Conservation (phyloP, 257 asterid genomes). For the Schizonepeta tenuifolia region DNA sequence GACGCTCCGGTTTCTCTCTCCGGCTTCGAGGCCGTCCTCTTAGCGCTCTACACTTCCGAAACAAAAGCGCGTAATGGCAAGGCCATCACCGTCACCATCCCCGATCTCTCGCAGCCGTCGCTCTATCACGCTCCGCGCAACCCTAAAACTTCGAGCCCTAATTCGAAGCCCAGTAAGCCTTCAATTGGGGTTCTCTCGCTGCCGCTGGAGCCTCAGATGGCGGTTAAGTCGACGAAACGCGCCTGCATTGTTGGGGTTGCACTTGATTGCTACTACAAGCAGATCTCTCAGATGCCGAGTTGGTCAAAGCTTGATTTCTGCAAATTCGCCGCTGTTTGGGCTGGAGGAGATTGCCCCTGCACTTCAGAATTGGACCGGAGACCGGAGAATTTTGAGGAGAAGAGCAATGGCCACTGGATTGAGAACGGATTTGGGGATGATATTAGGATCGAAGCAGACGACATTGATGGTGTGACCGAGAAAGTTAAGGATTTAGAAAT, state of each 20-base stretch:
- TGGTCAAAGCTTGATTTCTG: slow-evolving; percentile 93
- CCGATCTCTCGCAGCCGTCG: slow-evolving; percentile 92
- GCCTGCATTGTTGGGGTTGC: slow-evolving; percentile 90
- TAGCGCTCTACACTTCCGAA: slow-evolving; percentile 74
- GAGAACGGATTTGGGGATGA: slow-evolving; percentile 42
- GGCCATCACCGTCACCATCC: slow-evolving; percentile 65
- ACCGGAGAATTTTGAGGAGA: slow-evolving; percentile 36
- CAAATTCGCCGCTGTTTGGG: slow-evolving; percentile 69
- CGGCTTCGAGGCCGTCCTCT: slow-evolving; percentile 90
- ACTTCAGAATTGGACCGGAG: slow-evolving; percentile 58
- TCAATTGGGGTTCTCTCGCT: slow-evolving; percentile 66
- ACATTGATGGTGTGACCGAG: slow-evolving; percentile 47
- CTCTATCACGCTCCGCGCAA: slow-evolving; percentile 78
- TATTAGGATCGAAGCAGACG: slow-evolving; percentile 41
- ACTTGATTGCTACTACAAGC: slow-evolving; percentile 80
- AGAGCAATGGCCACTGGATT: slow-evolving; percentile 25
- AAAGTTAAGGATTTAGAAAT: slow-evolving; percentile 38
- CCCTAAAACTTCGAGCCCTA: slow-evolving; percentile 50
- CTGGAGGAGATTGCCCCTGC: slow-evolving; percentile 83
- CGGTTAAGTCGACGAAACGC: slow-evolving; percentile 89
- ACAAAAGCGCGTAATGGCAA: slow-evolving; percentile 79
- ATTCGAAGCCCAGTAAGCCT: slow-evolving; percentile 35
- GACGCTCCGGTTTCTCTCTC: slow-evolving; percentile 52
- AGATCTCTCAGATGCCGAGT: slow-evolving; percentile 87
- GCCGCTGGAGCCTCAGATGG: slow-evolving; percentile 82